Percentiles rank a stretch among this genome's conserved stretches.
phyloP scores from a whole-genome alignment of 2,329 filamentous ascomycete species.

The Fusarium hostae region DNA sequence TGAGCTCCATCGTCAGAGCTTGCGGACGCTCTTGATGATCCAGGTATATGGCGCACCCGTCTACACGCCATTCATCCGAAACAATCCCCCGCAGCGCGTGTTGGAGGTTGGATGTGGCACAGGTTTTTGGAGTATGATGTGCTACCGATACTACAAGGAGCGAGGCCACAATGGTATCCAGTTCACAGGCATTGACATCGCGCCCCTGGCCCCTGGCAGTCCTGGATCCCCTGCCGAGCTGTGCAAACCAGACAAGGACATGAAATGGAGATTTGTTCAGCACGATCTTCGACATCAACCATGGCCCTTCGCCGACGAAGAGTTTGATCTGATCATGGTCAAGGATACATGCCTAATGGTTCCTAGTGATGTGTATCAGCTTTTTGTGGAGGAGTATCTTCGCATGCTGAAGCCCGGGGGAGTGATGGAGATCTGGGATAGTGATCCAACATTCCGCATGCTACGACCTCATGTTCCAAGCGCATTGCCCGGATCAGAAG shows the following conservation, averaged over 20 bases:
- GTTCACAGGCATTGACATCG: constrained; percentile 86
- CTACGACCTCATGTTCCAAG: constrained; percentile 79
- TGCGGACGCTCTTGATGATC: constrained; percentile 83
- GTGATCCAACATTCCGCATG: constrained; percentile 85
- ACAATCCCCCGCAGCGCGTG: constrained; percentile 78
- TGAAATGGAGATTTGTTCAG: constrained; percentile 89
- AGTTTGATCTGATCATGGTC: constrained; percentile 89
- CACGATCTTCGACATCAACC: constrained; percentile 83
- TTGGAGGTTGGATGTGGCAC: constrained; percentile 90
- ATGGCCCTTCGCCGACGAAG: constrained; percentile 80
- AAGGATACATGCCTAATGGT: constrained; percentile 81
- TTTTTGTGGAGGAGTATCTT: constrained; percentile 75
- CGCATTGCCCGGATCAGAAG: constrained; percentile 50
- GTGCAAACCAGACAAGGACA: constrained; percentile 72
- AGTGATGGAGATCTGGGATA: constrained; percentile 88
- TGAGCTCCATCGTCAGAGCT: constrained; percentile 87
- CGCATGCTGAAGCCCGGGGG: constrained; percentile 83
- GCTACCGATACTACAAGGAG: constrained; percentile 80
- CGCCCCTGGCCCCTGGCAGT: constrained; percentile 69
- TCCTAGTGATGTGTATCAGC: constrained; percentile 68
- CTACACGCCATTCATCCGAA: constrained; percentile 74
- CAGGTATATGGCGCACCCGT: constrained; percentile 84
- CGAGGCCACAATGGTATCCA: constrained; percentile 75
- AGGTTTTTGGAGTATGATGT: constrained; percentile 90
- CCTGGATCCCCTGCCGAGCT: constrained; percentile 46